phyloP scores from a whole-genome alignment of 2,329 filamentous ascomycete genomes.

The Juglanconis juglandina region DNA sequence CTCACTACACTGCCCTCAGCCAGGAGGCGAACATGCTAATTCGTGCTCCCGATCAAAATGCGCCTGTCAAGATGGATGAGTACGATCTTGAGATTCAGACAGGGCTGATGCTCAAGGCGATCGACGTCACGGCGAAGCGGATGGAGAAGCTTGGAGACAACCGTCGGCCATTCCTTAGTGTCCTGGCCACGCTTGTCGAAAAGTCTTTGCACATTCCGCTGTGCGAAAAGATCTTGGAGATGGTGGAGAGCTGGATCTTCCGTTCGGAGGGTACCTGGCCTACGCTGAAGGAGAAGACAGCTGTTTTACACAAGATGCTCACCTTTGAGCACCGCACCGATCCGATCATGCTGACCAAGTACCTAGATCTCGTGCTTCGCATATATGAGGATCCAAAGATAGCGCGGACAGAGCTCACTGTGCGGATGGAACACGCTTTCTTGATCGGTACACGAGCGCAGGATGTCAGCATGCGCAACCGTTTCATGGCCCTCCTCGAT shows the following conservation, averaged over 20 bases:
- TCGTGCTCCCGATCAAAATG: constrained; percentile 51
- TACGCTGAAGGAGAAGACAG: constrained; percentile 97
- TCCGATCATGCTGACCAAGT: constrained; percentile 82
- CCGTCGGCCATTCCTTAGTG: constrained; percentile 87
- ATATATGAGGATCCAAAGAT: constrained; percentile 99
- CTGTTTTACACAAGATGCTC: constrained; percentile 98
- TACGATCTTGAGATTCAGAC: constrained; percentile 88
- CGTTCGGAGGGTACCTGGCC: constrained; percentile 91
- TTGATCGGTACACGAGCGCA: constrained; percentile 89
- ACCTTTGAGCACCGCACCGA: constrained; percentile 86
- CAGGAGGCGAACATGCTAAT: constrained; percentile 44
- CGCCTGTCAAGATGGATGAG: constrained; percentile 59
- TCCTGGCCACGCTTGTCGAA: constrained; percentile 90
- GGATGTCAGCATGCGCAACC: constrained; percentile 93
- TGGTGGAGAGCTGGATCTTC: constrained; percentile 97
- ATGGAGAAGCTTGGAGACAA: constrained; percentile 93
- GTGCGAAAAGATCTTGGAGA: constrained; percentile 86
- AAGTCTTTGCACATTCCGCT: constrained; percentile 84
- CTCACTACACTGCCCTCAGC: constrained; percentile 59
- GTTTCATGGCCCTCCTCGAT: constrained; percentile 95
- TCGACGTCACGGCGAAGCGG: constrained; percentile 84
- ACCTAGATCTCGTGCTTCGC: constrained; percentile 90
- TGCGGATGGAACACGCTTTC: constrained; percentile 97
- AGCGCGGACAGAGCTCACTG: constrained; percentile 88
- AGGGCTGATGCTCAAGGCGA: constrained; percentile 87